A percentile compares a stretch with the other conserved stretches of the same genome.
phyloP scores from a whole-genome alignment of 1,284 basidiomycete species.

The Naganishia sp. region DNA sequence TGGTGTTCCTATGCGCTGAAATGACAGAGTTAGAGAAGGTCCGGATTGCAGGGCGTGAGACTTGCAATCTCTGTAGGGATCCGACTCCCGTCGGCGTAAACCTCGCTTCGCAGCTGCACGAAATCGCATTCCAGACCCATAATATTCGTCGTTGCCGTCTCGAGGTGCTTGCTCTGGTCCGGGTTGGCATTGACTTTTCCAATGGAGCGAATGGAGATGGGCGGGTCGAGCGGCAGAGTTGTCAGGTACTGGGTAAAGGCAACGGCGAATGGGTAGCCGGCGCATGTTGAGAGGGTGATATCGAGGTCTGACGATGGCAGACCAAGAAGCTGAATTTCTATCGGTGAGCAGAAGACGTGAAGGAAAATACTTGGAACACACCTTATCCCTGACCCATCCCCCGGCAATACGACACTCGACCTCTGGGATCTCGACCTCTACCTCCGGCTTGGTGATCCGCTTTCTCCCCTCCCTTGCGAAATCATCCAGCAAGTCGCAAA shows the following conservation, averaged over 20 bases:
- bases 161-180: conserved; percentile 96
- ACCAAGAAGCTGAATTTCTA: conserved; percentile 67
- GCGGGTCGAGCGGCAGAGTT: conserved; percentile 56
- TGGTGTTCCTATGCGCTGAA: conserved; percentile 86
- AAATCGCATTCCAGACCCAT: conserved; percentile 87
- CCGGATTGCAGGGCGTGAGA: conserved; percentile 27
- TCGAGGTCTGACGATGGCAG: conserved; percentile 89
- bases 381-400: conserved; percentile 98
- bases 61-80: conserved; percentile 85
- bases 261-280: conserved; percentile 86
- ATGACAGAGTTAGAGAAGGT: background rate
- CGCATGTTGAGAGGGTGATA: conserved; percentile 83
- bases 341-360: background rate
- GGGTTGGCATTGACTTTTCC: conserved; percentile 90
- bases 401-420: conserved; percentile 84
- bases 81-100: conserved; percentile 80
- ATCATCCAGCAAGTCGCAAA: conserved; percentile 47
- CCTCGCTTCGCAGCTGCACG: conserved; percentile 91
- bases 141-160: conserved; percentile 88
- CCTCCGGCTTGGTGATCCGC: conserved; percentile 35
- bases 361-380: conserved; percentile 48
- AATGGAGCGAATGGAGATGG: conserved; percentile 62
- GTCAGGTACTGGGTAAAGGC: conserved; percentile 70
- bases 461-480: conserved; percentile 40
- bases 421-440: conserved; percentile 44